These are phyloP conservation scores for Trichomonascaceae sp. DNA, from an alignment of 1,139 yeast genomes.

Conservation along the genomic window DNA sequence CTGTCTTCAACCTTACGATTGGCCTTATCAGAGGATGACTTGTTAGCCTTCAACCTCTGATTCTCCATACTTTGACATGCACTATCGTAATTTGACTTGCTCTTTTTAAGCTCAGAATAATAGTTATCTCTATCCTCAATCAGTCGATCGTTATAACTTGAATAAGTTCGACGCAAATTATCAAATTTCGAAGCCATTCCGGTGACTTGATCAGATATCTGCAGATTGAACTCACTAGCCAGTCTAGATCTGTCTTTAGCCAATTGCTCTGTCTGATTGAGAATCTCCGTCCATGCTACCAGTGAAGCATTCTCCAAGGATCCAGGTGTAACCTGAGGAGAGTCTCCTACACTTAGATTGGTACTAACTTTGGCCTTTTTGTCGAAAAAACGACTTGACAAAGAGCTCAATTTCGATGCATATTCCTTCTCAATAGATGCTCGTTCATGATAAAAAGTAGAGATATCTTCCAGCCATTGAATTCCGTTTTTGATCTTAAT, in stretches of 20 bases:
- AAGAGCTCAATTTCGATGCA: slow-evolving; percentile 55
- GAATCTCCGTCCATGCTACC: slow-evolving; percentile 89
- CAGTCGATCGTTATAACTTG: slow-evolving; percentile 53
- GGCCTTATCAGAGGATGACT: slow-evolving; percentile 48
- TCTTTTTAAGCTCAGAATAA: slow-evolving; percentile 62
- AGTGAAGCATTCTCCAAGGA: slow-evolving; percentile 87
- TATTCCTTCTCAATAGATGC: slow-evolving; percentile 80
- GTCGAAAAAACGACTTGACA: slow-evolving; percentile 66
- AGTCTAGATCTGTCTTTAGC: slow-evolving; percentile 62
- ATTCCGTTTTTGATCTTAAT: slow-evolving; percentile 52
- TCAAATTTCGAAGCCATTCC: slow-evolving; percentile 51
- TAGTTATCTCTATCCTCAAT: slow-evolving; percentile 50
- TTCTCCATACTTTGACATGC: slow-evolving; percentile 76
- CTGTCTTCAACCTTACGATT: slow-evolving; percentile 55
- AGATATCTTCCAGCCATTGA: slow-evolving; percentile 71
- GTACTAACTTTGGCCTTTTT: slow-evolving; percentile 69
- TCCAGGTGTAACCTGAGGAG: slow-evolving; percentile 90
- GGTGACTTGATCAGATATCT: slow-evolving; percentile 58
- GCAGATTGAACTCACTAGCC: slow-evolving; percentile 54
- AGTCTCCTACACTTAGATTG: slow-evolving; percentile 78
- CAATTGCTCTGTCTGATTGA: slow-evolving; percentile 76
- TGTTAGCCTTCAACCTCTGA: slow-evolving; percentile 67
- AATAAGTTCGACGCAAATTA: slow-evolving; percentile 50
- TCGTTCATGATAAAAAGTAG: slow-evolving; percentile 76
- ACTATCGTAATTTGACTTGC: slow-evolving; percentile 71